Conservation (phyloP, 805 yeast genomes). For the Brettanomyces bruxellensis region DNA sequence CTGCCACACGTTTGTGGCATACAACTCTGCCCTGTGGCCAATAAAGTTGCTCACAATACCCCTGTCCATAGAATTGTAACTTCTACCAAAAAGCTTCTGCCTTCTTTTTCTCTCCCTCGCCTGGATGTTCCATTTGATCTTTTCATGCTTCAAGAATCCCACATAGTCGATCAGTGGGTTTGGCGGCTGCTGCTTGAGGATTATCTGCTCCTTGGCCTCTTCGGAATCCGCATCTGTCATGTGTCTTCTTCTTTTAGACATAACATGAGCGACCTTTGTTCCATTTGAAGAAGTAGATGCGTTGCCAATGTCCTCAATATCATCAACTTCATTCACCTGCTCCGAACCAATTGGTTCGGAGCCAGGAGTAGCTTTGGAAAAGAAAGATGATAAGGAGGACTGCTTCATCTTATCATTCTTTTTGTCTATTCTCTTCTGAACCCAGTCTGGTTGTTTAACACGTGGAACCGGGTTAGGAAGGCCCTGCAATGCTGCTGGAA, state of each 20-base stretch:
- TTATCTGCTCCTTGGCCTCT: conserved; percentile 35
- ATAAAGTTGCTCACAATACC: conserved; percentile 61
- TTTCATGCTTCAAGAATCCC: conserved; percentile 65
- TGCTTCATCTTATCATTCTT: conserved; percentile 68
- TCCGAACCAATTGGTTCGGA: conserved; percentile 24
- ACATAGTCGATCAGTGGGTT: conserved; percentile 57
- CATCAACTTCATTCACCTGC: conserved; percentile 5
- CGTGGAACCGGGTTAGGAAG: conserved; percentile 90
- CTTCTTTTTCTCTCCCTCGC: conserved; percentile 65
- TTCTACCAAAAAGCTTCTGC: conserved; percentile 65
- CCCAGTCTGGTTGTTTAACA: conserved; percentile 92
- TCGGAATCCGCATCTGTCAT: conserved; percentile 26
- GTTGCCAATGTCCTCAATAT: conserved; percentile 54
- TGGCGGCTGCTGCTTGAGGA: conserved; percentile 50
- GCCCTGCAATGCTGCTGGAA: conserved; percentile 93
- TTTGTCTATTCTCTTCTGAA: conserved; percentile 50
- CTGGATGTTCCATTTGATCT: conserved; percentile 81
- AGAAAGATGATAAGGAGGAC: conserved; percentile 50
- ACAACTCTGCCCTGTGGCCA: conserved; percentile 68
- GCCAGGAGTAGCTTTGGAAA: conserved; percentile 33
- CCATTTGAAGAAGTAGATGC: conserved; percentile 19
- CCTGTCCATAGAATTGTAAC: conserved; percentile 38
- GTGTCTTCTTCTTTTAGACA: conserved; percentile 35
- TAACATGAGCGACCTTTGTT: conserved; percentile 36
- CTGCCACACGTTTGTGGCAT: conserved; percentile 79